Evolutionary conservation across 192 early-diverging fungal species (phyloP), one percentile per base, ranked within the genome.

Genomic region (Entomortierella parvispora): DNA sequence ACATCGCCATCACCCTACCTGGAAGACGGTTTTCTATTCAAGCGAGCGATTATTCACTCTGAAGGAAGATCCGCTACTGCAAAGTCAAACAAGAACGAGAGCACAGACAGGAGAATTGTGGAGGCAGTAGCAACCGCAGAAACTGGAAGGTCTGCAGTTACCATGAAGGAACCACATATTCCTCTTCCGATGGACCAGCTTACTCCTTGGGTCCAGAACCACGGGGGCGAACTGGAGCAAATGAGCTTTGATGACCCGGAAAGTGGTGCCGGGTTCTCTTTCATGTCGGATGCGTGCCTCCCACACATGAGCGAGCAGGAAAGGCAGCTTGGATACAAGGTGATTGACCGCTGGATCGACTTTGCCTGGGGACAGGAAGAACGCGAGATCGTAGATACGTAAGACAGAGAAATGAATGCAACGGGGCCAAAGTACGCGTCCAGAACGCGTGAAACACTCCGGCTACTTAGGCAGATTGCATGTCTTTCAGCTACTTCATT

Each of bases 41-140:
- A 76, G 47, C 18, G 72, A 10, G 72, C 65, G 0, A 76, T 76
- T 11, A 76, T 76, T 64, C 65, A 76, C 44, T 76, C 72, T 7
- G 53, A 34, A 49, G 7, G 18, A 49, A 5, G 9, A 5, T 49
- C 18, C n/a, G 4, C 47, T 17, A 6, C 8, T 49, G 15, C 22
- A 20, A 6, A 5, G 4, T 49, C 47, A 6, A 49, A 17, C 5
- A 49, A 49, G 47, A 18, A 49, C 9, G 47, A 49, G 22, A 40
- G 37, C 37, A 40, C 37, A 12, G 12, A 5, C 12, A 9, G 12
- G 7, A 9, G 37, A 40, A 40, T 9, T 40, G 37, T 40, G 37
- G 47, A 18, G n/a, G 47, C 15, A 32, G n/a, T 26, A 15, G 28
- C 7, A 14, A 18, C 37, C 28, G 4, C 45, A 14, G 0, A 1